These are phyloP conservation scores for Hermanozyma aechmeae DNA, from an alignment of 805 yeast species.

Conservation along the genomic window DNA sequence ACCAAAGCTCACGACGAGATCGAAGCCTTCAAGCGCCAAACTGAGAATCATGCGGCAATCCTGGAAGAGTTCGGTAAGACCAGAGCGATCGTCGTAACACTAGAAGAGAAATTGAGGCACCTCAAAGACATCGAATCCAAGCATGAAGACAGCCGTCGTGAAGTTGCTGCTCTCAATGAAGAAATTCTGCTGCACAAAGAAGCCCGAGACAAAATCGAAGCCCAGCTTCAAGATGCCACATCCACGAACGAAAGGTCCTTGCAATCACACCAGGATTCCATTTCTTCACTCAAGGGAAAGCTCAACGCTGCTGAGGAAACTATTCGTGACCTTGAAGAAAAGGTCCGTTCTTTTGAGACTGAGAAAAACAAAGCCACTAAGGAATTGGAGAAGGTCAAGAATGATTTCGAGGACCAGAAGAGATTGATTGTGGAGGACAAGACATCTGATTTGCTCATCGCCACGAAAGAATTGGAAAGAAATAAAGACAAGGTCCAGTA, in stretches of 20 bases:
- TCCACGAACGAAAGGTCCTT: too few relatives aligned
- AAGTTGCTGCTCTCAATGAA: too few relatives aligned
- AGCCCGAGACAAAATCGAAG: too few relatives aligned
- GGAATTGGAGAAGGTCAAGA: slow-evolving; percentile 7
- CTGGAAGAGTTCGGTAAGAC: neutral
- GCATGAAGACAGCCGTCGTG: too few relatives aligned
- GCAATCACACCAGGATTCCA: too few relatives aligned
- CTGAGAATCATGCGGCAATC: neutral
- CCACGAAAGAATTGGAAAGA: neutral
- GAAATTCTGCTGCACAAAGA: too few relatives aligned
- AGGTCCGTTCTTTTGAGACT: neutral
- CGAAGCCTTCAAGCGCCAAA: neutral
- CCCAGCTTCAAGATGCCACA: too few relatives aligned
- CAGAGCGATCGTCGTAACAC: neutral
- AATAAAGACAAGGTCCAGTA: slow-evolving; percentile 1
- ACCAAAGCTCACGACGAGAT: neutral
- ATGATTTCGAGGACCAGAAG: slow-evolving; percentile 13
- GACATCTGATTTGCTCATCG: too few relatives aligned
- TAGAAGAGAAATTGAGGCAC: neutral
- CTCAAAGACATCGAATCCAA: neutral
- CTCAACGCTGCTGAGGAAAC: too few relatives aligned
- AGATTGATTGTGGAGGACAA: too few relatives aligned
- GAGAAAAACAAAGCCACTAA: neutral
- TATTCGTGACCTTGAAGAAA: too few relatives aligned
- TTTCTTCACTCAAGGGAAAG: too few relatives aligned